phyloP scores from a whole-genome alignment of 164 flowering plant species.

The Echeveria elegans region DNA sequence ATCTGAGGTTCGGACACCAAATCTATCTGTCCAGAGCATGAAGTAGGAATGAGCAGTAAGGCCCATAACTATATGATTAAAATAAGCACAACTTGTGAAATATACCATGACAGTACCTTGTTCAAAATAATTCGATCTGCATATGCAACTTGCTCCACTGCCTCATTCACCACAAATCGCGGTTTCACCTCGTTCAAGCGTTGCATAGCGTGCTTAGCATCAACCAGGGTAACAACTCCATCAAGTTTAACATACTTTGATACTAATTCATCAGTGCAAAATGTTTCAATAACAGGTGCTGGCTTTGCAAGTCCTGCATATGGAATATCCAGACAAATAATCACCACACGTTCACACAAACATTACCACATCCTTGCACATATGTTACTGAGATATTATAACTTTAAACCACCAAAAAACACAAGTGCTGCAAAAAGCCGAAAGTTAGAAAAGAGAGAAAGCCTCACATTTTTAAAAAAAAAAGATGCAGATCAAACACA shows the following conservation, averaged over 20 bases:
- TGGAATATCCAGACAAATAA: neutral
- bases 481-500: neutral
- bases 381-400: neutral
- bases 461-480: neutral
- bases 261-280: constrained; percentile 76
- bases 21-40: constrained; percentile 53
- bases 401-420: neutral
- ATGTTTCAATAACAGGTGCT: constrained; percentile 94
- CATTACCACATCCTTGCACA: neutral
- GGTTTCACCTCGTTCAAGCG: constrained; percentile 90
- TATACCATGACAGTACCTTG: constrained; percentile 36
- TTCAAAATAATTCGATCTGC: constrained; percentile 92
- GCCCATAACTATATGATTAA: neutral
- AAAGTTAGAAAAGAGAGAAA: neutral
- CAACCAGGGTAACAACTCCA: constrained; percentile 96
- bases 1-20: constrained; percentile 64
- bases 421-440: neutral
- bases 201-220: constrained; percentile 81
- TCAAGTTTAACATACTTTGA: constrained; percentile 79
- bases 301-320: constrained; percentile 94
- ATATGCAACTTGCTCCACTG: constrained; percentile 95
- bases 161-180: constrained; percentile 95
- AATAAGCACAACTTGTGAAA: neutral
- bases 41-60: neutral
- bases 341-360: neutral